These are phyloP conservation scores for Thelephora ganbajun DNA, from an alignment of 768 basidiomycete species.

Conservation along the genomic window DNA sequence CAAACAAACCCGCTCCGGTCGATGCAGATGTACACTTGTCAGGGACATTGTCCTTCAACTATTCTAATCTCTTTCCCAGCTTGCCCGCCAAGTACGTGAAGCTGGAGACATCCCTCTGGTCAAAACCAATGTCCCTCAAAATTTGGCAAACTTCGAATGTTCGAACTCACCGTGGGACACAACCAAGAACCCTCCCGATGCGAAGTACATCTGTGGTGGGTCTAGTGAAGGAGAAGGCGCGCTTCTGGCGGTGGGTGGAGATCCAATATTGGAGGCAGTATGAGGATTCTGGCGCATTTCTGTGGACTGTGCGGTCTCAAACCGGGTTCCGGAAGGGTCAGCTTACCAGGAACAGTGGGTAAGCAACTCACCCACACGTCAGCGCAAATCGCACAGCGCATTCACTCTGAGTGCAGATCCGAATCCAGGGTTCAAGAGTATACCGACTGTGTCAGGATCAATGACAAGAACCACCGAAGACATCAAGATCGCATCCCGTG, in stretches of 20 bases:
- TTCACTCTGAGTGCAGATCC: conserved; percentile 23
- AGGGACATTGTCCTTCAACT: not conserved
- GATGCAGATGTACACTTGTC: conserved; percentile 46
- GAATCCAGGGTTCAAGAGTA: conserved; percentile 57
- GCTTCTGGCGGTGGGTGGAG: conserved; percentile 68
- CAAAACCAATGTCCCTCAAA: conserved; percentile 90
- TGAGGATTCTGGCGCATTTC: conserved; percentile 70
- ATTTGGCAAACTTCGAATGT: conserved; percentile 76
- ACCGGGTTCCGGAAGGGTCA: conserved; percentile 43
- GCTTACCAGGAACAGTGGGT: conserved; percentile 7
- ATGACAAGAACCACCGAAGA: conserved; percentile 63
- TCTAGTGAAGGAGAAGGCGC: conserved; percentile 80
- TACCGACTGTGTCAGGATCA: conserved; percentile 43
- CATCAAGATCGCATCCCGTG: conserved; percentile 42
- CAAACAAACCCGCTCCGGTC: conserved; percentile 39
- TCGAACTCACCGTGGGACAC: conserved; percentile 67
- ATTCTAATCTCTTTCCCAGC: conserved; percentile 18
- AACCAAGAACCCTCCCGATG: conserved; percentile 51
- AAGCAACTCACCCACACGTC: not conserved
- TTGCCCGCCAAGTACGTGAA: conserved; percentile 38
- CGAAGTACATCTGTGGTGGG: conserved; percentile 42
- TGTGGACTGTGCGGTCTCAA: conserved; percentile 75
- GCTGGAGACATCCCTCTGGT: conserved; percentile 78
- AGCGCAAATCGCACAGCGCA: not conserved
- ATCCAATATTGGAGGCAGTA: conserved; percentile 69